Percentiles rank a stretch among this genome's conserved stretches.
Evolutionary conservation across 1,284 basidiomycete species (phyloP).

Genomic region (Apiotrichum akiyoshidainum): DNA sequence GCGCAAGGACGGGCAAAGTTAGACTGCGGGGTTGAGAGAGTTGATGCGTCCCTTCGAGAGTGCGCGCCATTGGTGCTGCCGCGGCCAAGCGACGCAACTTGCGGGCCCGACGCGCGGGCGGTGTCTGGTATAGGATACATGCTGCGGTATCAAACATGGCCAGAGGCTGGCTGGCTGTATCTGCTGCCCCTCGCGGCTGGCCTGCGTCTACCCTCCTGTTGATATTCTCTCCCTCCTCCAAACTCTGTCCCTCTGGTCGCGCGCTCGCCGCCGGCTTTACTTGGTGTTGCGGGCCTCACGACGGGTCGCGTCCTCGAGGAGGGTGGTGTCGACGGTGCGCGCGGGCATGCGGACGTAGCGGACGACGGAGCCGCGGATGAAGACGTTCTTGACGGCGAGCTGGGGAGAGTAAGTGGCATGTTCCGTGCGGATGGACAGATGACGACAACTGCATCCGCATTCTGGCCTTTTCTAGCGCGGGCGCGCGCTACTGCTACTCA

Average conservation of each 20-base stretch:
- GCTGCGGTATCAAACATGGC: slow-evolving; percentile 1
- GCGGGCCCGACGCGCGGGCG: no score
- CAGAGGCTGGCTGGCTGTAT: not conserved
- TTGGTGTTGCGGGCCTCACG: slow-evolving; percentile 47
- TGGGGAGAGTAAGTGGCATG: slow-evolving; percentile 48
- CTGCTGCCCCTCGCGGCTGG: not conserved
- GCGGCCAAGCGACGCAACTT: no score
- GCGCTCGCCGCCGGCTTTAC: not conserved
- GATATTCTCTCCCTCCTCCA: no score
- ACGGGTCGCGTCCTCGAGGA: slow-evolving; percentile 94
- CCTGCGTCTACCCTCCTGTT: no score
- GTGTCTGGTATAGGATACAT: slow-evolving; percentile 4
- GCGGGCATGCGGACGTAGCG: slow-evolving; percentile 93
- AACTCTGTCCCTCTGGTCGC: not conserved
- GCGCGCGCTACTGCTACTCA: slow-evolving; percentile 47
- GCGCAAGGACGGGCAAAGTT: no score
- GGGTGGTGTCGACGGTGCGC: slow-evolving; percentile 89
- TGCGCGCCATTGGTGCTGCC: no score
- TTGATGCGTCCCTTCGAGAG: no score
- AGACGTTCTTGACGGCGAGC: slow-evolving; percentile 99
- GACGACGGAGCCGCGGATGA: slow-evolving; percentile 97
- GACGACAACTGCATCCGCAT: no score
- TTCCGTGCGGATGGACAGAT: not conserved
- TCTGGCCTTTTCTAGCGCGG: not conserved
- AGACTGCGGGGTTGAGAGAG: no score